A percentile compares a stretch with the other conserved stretches of the same genome.
These are phyloP conservation scores for Epichloe gansuensis DNA, from an alignment of 2,329 filamentous ascomycete genomes.

Conservation along the genomic window DNA sequence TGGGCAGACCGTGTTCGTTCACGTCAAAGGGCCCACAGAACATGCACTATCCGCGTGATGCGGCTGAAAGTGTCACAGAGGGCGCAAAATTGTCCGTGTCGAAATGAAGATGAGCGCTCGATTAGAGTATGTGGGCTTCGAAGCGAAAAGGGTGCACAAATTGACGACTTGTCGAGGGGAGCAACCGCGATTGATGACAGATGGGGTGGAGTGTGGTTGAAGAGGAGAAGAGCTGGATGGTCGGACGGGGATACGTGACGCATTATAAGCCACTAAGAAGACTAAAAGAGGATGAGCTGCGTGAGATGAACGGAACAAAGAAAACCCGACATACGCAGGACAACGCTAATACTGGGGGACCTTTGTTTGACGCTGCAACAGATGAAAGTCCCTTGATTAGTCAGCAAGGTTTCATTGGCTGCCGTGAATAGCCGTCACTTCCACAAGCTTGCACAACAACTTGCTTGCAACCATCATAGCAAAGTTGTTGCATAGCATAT, in stretches of 20 bases:
- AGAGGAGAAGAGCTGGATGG: neutral
- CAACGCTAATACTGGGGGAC: too few relatives aligned
- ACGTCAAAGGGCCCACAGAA: constrained; percentile 3
- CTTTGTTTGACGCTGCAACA: too few relatives aligned
- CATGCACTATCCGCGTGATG: constrained; percentile 1
- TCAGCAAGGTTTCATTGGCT: constrained; percentile 14
- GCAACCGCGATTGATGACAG: neutral
- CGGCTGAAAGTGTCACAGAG: neutral
- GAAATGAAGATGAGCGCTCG: neutral
- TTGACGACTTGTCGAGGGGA: neutral
- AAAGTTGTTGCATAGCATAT: too few relatives aligned
- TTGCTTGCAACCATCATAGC: too few relatives aligned
- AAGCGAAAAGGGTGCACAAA: neutral
- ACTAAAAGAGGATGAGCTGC: neutral
- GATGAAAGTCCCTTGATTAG: neutral
- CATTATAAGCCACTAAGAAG: constrained; percentile 1
- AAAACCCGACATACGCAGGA: neutral
- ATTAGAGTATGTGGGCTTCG: neutral
- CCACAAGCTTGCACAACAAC: neutral
- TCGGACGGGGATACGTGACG: neutral
- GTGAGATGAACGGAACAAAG: neutral
- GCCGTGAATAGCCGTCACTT: constrained; percentile 18
- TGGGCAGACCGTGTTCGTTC: neutral
- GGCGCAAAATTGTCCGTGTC: neutral
- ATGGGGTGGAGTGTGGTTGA: neutral